Base-by-base conservation (phyloP, 441 rosid genomes). In the Eutrema salsugineum region DNA sequence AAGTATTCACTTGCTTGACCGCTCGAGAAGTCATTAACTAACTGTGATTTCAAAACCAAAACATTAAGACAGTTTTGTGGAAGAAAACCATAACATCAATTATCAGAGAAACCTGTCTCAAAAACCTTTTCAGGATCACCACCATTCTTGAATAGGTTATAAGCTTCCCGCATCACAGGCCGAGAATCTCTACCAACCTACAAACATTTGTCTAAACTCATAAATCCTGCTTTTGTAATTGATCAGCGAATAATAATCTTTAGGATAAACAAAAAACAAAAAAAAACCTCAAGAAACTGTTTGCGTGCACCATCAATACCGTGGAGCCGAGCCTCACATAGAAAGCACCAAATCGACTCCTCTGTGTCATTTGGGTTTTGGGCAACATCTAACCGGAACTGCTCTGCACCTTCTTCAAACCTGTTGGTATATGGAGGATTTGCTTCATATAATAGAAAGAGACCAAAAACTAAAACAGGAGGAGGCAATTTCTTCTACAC, bases 331-430 rank as follows among this genome's bases (percentile, higher is more conserved):
- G 97, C 95, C 75, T 91, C 96, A 43, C 97, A 94, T 15, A 94
- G 94, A 81, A 80, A 90, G 73, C 97, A 88, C 99, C 97, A 91
- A 54, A 94, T 90, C 1, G 99, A 87, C 66, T 94, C 99, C 81
- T 88, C 99, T 0, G 99, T 91, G 54, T 94, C 97, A 80, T 91
- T 88, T 46, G 99, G 96, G 76, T 94, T 94, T 63, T 83, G 87
- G 14, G 93, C 91, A 83, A 94, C 99, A 83, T 91, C 97, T 57
- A 89, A 22, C 36, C 86, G 72, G 53, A 88, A 88, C 83, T 88
- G 94, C 71, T 86, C 83, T 10, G 91, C 90, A n/a, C 86, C 94
- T 72, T 84, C 88, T 86, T 86, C 83, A 60, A 80, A 86, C 77
- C 94, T 88, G 75, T 67, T 33, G 11, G 35, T 71, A 30, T 17